Evolutionary conservation across 2,329 filamentous ascomycete species (phyloP).

Genomic region (Diatrype stigma): DNA sequence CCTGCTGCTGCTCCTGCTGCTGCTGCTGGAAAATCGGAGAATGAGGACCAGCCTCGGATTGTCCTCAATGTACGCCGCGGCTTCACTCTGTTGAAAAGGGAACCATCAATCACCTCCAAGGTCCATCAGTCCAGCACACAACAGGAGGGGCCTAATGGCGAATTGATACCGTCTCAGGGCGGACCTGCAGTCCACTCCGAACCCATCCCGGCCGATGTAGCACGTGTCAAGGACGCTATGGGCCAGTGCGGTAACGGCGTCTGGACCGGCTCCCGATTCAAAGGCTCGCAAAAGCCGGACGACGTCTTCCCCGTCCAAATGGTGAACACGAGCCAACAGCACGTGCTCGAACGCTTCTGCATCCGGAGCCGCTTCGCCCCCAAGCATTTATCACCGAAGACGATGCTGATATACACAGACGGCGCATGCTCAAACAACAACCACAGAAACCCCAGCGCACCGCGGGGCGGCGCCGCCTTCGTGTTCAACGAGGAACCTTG

Average conservation of each 20-base stretch:
- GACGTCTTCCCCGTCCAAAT: constrained; percentile 1
- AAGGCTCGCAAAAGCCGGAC: not conserved
- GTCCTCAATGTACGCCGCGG: not conserved
- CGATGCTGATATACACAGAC: not conserved
- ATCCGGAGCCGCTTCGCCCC: constrained; percentile 5
- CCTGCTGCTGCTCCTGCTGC: too few relatives aligned
- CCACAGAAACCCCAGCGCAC: not conserved
- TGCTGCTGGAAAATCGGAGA: too few relatives aligned
- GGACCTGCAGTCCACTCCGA: not conserved
- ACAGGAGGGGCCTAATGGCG: not conserved
- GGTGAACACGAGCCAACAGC: not conserved
- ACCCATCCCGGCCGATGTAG: not conserved
- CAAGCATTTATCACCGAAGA: not conserved
- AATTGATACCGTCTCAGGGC: not conserved
- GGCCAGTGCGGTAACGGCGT: constrained; percentile 1
- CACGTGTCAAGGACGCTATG: constrained; percentile 2
- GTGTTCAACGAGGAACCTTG: not conserved
- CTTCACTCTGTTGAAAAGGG: not conserved
- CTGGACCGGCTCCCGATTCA: constrained; percentile 3
- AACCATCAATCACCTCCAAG: not conserved
- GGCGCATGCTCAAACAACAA: not conserved
- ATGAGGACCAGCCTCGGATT: constrained; percentile 1
- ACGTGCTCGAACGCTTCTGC: not conserved
- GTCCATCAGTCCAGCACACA: not conserved
- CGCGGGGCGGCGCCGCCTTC: not conserved